Evolutionary conservation across 2,329 filamentous ascomycete genomes (phyloP).

Genomic region (Xylaria sp.): DNA sequence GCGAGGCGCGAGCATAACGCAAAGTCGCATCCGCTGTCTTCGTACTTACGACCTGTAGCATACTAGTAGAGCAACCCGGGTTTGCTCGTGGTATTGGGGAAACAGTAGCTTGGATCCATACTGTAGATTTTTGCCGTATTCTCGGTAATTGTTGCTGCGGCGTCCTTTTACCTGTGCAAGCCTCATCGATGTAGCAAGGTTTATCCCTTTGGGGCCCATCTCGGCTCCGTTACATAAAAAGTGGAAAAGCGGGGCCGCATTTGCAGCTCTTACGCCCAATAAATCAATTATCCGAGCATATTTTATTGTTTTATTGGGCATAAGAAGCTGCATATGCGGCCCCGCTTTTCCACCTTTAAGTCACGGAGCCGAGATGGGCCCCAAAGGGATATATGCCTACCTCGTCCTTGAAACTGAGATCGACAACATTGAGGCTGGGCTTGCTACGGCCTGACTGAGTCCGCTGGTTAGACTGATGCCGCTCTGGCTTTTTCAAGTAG

Average conservation of each 20-base stretch:
- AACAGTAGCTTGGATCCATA: not conserved
- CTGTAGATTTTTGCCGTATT: too few species aligned
- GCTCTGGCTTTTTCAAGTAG: not conserved
- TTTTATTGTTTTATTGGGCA: too few species aligned
- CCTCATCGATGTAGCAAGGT: not conserved
- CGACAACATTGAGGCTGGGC: not conserved
- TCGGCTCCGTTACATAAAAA: too few species aligned
- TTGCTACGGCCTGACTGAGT: not conserved
- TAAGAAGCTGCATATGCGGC: too few species aligned
- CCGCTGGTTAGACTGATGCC: not conserved
- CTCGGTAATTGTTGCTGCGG: not conserved
- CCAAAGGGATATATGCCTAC: not conserved
- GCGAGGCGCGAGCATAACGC: too few species aligned
- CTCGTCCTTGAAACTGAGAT: not conserved
- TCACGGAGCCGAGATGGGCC: too few species aligned
- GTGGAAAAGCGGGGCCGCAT: too few species aligned
- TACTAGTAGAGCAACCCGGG: not conserved
- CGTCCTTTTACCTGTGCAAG: not conserved
- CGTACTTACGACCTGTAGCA: not conserved
- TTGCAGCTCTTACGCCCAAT: too few species aligned
- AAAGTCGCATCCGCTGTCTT: too few species aligned
- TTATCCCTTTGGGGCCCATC: too few species aligned
- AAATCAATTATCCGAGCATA: too few species aligned
- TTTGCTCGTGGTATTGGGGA: not conserved
- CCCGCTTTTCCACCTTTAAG: too few species aligned